A percentile compares a stretch with the other conserved stretches of the same genome.
Conservation (phyloP, 2,329 filamentous ascomycete species). For the Alternaria viburni region DNA sequence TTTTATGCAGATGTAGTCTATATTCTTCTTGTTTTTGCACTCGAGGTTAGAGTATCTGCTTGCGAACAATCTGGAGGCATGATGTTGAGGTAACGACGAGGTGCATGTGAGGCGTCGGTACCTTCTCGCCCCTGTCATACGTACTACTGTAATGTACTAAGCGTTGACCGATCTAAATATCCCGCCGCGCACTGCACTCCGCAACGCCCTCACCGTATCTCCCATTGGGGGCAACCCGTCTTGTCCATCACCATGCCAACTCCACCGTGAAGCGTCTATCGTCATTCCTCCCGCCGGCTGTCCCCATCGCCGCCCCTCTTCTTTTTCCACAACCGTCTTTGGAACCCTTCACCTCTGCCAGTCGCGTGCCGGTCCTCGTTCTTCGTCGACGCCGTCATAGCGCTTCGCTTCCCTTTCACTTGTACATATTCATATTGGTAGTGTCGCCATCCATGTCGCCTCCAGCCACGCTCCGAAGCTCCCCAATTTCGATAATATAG, state of each 20-base stretch:
- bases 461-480: constrained; percentile 6
- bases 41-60: too few species aligned
- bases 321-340: neutral
- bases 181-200: constrained; percentile 3
- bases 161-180: constrained; percentile 1
- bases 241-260: neutral
- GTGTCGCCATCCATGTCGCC: constrained; percentile 22
- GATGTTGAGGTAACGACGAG: neutral
- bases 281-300: neutral
- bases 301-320: constrained; percentile 3
- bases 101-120: neutral
- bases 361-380: neutral
- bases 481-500: constrained; percentile 11
- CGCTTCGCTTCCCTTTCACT: neutral
- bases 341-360: neutral
- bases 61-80: neutral
- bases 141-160: neutral
- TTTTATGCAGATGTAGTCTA: neutral
- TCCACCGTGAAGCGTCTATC: neutral
- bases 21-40: neutral
- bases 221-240: neutral
- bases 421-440: constrained; percentile 2
- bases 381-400: neutral
- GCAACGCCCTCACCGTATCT: constrained; percentile 7
- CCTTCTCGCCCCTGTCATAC: neutral